Percentiles rank a stretch among this genome's conserved stretches.
Conservation (phyloP, 176 grass and related monocot genomes). For the Poa annua region DNA sequence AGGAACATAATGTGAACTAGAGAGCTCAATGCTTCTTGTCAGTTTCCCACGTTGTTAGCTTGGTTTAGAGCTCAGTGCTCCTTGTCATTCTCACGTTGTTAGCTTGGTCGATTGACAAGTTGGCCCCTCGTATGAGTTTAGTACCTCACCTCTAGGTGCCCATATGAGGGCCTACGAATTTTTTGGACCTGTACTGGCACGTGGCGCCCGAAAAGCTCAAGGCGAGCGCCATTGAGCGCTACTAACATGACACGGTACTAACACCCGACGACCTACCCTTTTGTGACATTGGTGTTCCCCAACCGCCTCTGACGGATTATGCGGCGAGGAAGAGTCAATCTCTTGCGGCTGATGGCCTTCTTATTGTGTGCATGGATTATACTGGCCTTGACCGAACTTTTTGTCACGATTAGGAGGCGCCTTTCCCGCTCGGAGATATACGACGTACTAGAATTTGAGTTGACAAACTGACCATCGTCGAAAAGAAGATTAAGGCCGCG, state of each 20-base stretch:
- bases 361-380: background rate
- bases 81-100: too few species aligned
- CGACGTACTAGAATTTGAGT: background rate
- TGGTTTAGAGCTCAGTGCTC: too few species aligned
- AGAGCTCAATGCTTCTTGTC: too few species aligned
- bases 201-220: background rate
- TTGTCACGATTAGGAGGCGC: background rate
- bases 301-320: too few species aligned
- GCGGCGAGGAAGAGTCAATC: too few species aligned
- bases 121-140: too few species aligned
- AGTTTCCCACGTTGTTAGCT: too few species aligned
- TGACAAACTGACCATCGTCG: background rate
- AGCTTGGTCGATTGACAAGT: too few species aligned
- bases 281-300: background rate
- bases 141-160: too few species aligned
- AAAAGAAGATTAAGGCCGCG: too few species aligned
- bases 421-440: background rate
- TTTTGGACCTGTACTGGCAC: background rate
- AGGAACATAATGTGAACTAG: too few species aligned
- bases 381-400: background rate
- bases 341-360: background rate
- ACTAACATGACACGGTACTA: background rate
- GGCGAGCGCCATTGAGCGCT: background rate
- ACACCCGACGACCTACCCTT: background rate
- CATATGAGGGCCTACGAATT: too few species aligned